These are phyloP conservation scores for Chaetomiaceae sp. DNA, from an alignment of 2,329 filamentous ascomycete species.

Conservation along the genomic window DNA sequence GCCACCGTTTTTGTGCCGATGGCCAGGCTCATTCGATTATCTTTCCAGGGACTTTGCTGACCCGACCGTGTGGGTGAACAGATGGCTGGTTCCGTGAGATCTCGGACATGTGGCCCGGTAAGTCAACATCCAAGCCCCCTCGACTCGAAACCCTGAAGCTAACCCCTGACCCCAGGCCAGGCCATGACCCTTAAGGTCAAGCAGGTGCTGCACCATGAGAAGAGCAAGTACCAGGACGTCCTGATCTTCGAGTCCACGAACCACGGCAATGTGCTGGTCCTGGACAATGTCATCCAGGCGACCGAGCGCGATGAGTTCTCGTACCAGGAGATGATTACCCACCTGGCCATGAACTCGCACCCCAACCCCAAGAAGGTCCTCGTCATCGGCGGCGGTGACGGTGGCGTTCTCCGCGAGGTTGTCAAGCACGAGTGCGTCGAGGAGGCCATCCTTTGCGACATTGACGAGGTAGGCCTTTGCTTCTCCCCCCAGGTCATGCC, in stretches of 20 bases:
- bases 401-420: constrained; percentile 94
- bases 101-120: constrained; percentile 92
- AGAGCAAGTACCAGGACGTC: constrained; percentile 98
- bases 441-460: constrained; percentile 95
- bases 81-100: constrained; percentile 99
- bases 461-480: constrained; percentile 68
- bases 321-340: constrained; percentile 99
- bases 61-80: constrained; percentile 33
- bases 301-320: constrained; percentile 99
- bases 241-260: constrained; percentile 98
- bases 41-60: background rate
- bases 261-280: constrained; percentile 91
- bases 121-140: constrained; percentile 27
- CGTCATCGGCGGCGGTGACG: constrained; percentile 96
- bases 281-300: constrained; percentile 98
- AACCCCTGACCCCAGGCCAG: constrained; percentile 56
- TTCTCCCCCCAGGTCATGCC: too few relatives aligned
- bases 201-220: constrained; percentile 97
- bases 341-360: constrained; percentile 97
- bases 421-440: constrained; percentile 98
- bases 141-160: background rate
- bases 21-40: too few relatives aligned
- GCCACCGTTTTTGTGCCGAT: background rate
- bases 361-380: constrained; percentile 97
- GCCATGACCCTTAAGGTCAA: constrained; percentile 98